Percentiles rank a stretch among this genome's conserved stretches.
phyloP scores from a whole-genome alignment of 2,329 filamentous ascomycete species.

The Penicillium vulpinum region DNA sequence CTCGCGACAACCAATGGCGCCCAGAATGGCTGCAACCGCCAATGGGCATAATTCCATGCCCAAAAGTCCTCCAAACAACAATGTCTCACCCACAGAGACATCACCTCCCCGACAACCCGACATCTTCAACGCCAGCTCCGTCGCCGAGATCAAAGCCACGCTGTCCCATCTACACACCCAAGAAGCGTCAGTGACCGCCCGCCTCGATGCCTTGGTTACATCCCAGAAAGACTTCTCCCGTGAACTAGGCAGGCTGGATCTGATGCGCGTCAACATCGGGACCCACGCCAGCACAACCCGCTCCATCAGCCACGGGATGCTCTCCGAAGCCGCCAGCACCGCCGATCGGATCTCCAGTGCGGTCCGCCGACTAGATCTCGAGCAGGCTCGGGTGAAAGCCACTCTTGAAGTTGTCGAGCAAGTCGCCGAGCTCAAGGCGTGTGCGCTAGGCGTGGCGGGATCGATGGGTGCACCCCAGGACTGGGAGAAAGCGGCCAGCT shows the following conservation, averaged over 20 bases:
- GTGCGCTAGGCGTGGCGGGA: slow-evolving; percentile 88
- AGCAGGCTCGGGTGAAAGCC: slow-evolving; percentile 87
- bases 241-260: slow-evolving; percentile 82
- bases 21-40: slow-evolving; percentile 18
- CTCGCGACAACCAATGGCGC: slow-evolving; percentile 1
- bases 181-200: slow-evolving; percentile 71
- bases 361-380: slow-evolving; percentile 82
- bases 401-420: slow-evolving; percentile 92
- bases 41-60: slow-evolving; percentile 30
- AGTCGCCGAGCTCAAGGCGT: slow-evolving; percentile 94
- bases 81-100: slow-evolving; percentile 1
- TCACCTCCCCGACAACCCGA: slow-evolving; percentile 24
- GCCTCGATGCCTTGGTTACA: slow-evolving; percentile 73
- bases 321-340: slow-evolving; percentile 80
- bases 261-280: slow-evolving; percentile 83
- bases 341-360: slow-evolving; percentile 82
- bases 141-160: slow-evolving; percentile 76
- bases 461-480: slow-evolving; percentile 98
- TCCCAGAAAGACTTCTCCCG: slow-evolving; percentile 85
- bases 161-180: slow-evolving; percentile 73
- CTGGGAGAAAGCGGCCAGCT: slow-evolving; percentile 94
- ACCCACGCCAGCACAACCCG: slow-evolving; percentile 82
- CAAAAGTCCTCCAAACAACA: slow-evolving; percentile 5
- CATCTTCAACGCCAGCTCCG: slow-evolving; percentile 70
- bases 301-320: slow-evolving; percentile 84